Base-by-base conservation (phyloP, 1,284 basidiomycete species). In the Sporisorium reilianum region DNA sequence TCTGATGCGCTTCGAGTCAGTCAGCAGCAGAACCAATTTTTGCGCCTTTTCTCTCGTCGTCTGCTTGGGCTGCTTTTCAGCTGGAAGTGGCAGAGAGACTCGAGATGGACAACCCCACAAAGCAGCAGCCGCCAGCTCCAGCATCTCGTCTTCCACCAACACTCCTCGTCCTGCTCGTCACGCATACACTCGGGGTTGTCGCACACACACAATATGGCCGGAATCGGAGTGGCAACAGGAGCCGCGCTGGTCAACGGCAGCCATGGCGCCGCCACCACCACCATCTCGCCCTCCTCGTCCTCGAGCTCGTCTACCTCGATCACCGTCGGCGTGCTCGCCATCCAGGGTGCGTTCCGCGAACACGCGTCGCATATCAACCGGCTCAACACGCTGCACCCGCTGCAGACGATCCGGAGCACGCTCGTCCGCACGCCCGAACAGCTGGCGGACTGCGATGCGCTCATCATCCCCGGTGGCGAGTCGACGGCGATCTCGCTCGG, bases 331-430 rank as follows among this genome's bases (percentile, higher is more conserved):
- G 81, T 84, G 25, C 65, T 85, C 91, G 96, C 95, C 54, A 88
- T 97, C 45, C 96, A 97, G 86, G 96, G 95, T 55, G 94, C 95
- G 5, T 98, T 97, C 84, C 88, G 89, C 40, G 95, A 99, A 86
- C 96, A 98, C 85, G 88, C 92, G 82, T 85, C 87, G 12, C 89
- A 90, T 72, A 87, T 95, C 57, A 88, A 90, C 81, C 89, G 77
- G 6, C 66, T 82, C 50, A 66, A 77, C 22, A 64, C 66, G 12
- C 46, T 60, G 12, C 44, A 68, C 48, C 45, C 55, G n/a, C 45
- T 49, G 55, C 28, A 60, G 22, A 64, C 55, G 20, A 69, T 83
- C 50, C 72, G 75, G 8, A 62, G 71, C 36, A 84, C 90, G n/a
- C 89, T 91, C 14, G 91, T 98, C 28, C 91, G 92, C 49, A 93